Conservation (phyloP, 192 early-diverging fungal species). For the Coemansia sp. region DNA sequence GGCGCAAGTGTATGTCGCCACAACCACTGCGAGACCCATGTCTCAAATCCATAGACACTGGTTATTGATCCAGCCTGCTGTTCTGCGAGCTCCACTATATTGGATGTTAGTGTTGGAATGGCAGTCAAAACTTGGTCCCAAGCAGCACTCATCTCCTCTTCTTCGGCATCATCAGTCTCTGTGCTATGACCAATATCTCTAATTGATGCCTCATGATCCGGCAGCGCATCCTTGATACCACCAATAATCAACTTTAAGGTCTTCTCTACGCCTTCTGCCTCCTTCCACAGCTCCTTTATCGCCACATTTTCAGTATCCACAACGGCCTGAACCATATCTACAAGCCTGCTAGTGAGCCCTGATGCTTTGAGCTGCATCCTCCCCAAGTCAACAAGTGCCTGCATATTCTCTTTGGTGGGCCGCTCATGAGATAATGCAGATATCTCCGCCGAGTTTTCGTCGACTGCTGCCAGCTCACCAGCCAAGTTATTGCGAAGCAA, state of each 20-base stretch:
- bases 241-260: conserved; percentile 46
- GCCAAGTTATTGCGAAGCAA: conserved; percentile 28
- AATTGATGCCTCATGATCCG: conserved; percentile 3
- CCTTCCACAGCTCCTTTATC: conserved; percentile 26
- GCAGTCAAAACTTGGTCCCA: conserved; percentile 45
- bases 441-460: not conserved
- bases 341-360: conserved; percentile 1
- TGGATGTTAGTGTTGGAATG: conserved; percentile 24
- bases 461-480: not conserved
- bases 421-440: conserved; percentile 12
- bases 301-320: conserved; percentile 6
- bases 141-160: conserved; percentile 36
- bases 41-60: not conserved
- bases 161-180: conserved; percentile 5
- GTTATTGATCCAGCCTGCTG: not conserved
- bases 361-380: conserved; percentile 1
- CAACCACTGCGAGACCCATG: conserved; percentile 17
- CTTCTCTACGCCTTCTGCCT: conserved; percentile 44
- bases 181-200: not conserved
- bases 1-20: conserved; percentile 45
- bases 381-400: conserved; percentile 14
- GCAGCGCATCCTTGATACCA: conserved; percentile 35
- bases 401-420: conserved; percentile 26
- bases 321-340: conserved; percentile 16
- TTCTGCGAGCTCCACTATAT: conserved; percentile 13